phyloP scores from a whole-genome alignment of 2,329 filamentous ascomycete genomes.

The Fusarium paranaense region DNA sequence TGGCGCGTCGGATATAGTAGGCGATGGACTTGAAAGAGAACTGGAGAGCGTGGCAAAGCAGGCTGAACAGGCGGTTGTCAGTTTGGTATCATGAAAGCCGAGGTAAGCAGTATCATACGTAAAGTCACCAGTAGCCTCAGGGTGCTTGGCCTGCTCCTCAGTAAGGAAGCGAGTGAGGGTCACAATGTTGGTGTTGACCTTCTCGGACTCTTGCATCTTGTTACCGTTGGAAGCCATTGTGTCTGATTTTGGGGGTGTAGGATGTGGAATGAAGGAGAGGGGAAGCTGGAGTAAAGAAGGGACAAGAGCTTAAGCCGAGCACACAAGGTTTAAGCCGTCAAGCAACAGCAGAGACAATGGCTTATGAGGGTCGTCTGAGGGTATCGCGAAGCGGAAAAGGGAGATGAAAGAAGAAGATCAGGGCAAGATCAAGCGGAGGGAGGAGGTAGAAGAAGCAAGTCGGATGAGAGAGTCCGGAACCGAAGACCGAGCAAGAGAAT shows the following conservation, averaged over 20 bases:
- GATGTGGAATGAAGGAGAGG: slow-evolving; percentile 18
- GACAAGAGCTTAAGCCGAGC: slow-evolving; percentile 23
- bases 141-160: slow-evolving; percentile 93
- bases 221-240: slow-evolving; percentile 55
- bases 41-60: slow-evolving; percentile 96
- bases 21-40: slow-evolving; percentile 99
- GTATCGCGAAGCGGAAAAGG: slow-evolving; percentile 27
- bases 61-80: slow-evolving; percentile 60
- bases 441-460: slow-evolving; percentile 27
- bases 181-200: slow-evolving; percentile 95
- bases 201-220: slow-evolving; percentile 71
- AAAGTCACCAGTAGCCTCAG: slow-evolving; percentile 97
- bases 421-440: slow-evolving; percentile 11
- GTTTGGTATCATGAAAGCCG: slow-evolving; percentile 17
- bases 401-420: slow-evolving; percentile 19
- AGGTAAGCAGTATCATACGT: slow-evolving; percentile 69
- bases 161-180: slow-evolving; percentile 96
- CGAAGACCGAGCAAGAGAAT: slow-evolving; percentile 21
- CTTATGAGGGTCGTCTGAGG: slow-evolving; percentile 32
- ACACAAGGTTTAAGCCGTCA: slow-evolving; percentile 30
- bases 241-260: slow-evolving; percentile 29
- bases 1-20: slow-evolving; percentile 97
- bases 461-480: slow-evolving; percentile 33
- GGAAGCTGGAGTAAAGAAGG: slow-evolving; percentile 22
- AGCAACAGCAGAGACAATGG: neutral